A percentile compares a stretch with the other conserved stretches of the same genome.
phyloP scores from a whole-genome alignment of 1,284 basidiomycete species.

The Pseudozyma hubeiensis region DNA sequence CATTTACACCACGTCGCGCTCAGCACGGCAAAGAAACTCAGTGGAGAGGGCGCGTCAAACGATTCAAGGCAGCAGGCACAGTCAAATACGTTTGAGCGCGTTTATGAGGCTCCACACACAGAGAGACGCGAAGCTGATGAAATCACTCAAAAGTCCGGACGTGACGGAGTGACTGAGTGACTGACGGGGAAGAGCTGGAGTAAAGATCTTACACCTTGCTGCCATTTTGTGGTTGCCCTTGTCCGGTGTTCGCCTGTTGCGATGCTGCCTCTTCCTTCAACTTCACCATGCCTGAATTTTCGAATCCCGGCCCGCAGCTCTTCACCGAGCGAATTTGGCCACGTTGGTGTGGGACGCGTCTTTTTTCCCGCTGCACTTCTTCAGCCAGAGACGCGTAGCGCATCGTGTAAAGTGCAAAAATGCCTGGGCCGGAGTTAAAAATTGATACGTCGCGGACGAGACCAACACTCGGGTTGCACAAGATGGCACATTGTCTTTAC shows the following conservation, averaged over 20 bases:
- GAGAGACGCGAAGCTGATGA: neutral
- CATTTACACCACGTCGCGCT: slow-evolving; percentile 38
- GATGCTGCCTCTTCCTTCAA: too few relatives aligned
- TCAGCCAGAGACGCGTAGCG: slow-evolving; percentile 2
- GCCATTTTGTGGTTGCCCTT: neutral
- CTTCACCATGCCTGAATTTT: neutral
- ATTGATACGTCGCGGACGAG: neutral
- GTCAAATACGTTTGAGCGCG: neutral
- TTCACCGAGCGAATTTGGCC: slow-evolving; percentile 10
- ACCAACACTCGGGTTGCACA: slow-evolving; percentile 2
- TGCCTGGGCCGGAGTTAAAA: slow-evolving; percentile 5
- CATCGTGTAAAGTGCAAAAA: slow-evolving; percentile 6
- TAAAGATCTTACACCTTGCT: neutral
- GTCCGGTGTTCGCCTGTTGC: too few relatives aligned
- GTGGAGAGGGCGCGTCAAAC: neutral
- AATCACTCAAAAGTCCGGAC: neutral
- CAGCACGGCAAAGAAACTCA: neutral
- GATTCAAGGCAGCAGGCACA: neutral
- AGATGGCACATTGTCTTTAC: neutral
- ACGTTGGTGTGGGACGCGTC: slow-evolving; percentile 1
- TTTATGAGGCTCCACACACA: neutral
- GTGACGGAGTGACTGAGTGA: slow-evolving; percentile 1
- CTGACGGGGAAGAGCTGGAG: neutral
- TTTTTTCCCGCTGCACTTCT: neutral
- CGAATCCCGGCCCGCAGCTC: slow-evolving; percentile 8